Conservation (phyloP, 352 stramenopile species). For the Globisporangium irregulare region DNA sequence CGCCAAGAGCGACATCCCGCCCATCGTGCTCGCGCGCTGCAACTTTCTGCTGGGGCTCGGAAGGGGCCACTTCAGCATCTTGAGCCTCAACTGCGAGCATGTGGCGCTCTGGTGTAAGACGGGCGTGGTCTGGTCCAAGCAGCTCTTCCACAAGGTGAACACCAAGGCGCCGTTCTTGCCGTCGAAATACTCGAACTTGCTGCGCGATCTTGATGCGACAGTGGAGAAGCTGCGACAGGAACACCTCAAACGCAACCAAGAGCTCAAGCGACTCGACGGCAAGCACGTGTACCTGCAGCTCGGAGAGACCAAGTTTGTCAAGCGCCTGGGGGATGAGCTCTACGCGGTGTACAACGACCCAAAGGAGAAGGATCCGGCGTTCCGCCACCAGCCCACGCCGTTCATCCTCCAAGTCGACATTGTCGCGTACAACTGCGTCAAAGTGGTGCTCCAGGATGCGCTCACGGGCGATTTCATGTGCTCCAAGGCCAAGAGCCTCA, state of each 20-base stretch:
- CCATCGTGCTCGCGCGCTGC: conserved; percentile 69
- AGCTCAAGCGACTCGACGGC: conserved; percentile 31
- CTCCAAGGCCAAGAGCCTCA: conserved; percentile 52
- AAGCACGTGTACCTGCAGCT: conserved; percentile 57
- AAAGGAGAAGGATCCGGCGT: conserved; percentile 55
- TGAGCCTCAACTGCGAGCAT: conserved; percentile 75
- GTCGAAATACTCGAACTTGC: conserved; percentile 27
- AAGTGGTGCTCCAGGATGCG: conserved; percentile 45
- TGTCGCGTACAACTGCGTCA: conserved; percentile 53
- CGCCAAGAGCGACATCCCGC: conserved; percentile 53
- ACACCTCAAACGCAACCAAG: conserved; percentile 28
- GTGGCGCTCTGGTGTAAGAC: conserved; percentile 78
- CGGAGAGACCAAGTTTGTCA: conserved; percentile 41
- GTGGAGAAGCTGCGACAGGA: conserved; percentile 31
- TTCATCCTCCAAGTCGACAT: conserved; percentile 41
- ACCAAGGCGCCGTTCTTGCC: conserved; percentile 49
- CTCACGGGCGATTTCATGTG: conserved; percentile 41
- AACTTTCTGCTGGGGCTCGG: conserved; percentile 62
- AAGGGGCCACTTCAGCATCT: conserved; percentile 67
- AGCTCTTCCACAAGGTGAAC: conserved; percentile 51
- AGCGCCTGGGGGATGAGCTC: conserved; percentile 47
- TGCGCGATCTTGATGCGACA: conserved; percentile 33
- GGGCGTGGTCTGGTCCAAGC: conserved; percentile 72
- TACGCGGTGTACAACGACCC: conserved; percentile 59
- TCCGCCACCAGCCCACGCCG: conserved; percentile 53